Conservation (phyloP, 305 asterid genomes). For the Rubia balearica region DNA sequence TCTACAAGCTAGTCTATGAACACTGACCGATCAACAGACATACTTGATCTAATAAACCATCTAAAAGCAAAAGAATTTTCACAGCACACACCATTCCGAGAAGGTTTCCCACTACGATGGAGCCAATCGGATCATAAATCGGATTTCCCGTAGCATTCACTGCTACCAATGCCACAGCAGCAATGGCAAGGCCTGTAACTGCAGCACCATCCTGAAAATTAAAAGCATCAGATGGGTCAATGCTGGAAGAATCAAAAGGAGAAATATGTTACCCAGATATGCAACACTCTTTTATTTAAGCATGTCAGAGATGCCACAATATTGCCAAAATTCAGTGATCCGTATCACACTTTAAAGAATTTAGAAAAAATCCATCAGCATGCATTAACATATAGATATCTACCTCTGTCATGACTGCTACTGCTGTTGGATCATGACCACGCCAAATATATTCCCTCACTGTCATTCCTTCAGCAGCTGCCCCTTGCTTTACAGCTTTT, state of each 20-base stretch:
- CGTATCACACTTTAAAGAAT: background rate
- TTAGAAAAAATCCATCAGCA: background rate
- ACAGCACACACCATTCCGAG: constrained; percentile 78
- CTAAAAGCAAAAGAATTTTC: background rate
- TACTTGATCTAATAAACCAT: background rate
- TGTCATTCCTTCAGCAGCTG: constrained; percentile 97
- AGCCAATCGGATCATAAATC: constrained; percentile 91
- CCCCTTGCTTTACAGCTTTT: constrained; percentile 91
- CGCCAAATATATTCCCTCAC: constrained; percentile 97
- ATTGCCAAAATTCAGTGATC: background rate
- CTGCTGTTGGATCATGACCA: constrained; percentile 98
- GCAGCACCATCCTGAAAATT: constrained; percentile 95
- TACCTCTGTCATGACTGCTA: constrained; percentile 99
- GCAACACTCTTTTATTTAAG: background rate
- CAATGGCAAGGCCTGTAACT: constrained; percentile 90
- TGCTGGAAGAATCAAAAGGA: constrained; percentile 18
- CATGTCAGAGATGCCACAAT: background rate
- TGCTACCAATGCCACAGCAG: constrained; percentile 93
- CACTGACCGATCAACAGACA: background rate
- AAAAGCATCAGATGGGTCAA: constrained; percentile 20
- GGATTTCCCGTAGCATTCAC: constrained; percentile 88
- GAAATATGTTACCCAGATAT: background rate
- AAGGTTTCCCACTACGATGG: constrained; percentile 90
- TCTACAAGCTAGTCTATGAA: background rate
- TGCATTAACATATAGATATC: background rate